A percentile compares a stretch with the other conserved stretches of the same genome.
phyloP scores from a whole-genome alignment of 2,329 filamentous ascomycete species.

The Sclerotinia subarctica region DNA sequence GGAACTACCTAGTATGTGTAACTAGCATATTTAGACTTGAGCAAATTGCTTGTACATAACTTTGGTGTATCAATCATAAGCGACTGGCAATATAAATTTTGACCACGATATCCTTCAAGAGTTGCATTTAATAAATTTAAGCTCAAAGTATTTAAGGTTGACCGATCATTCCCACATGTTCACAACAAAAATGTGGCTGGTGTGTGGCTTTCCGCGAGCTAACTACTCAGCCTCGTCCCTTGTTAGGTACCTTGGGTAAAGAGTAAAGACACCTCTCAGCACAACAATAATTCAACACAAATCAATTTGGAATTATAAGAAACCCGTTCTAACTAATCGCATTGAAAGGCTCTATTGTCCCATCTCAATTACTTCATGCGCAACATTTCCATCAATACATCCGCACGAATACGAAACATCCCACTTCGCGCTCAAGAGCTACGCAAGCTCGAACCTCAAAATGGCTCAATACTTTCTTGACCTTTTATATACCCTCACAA shows the following conservation, averaged over 20 bases:
- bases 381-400: neutral
- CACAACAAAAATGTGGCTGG: neutral
- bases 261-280: constrained; percentile 12
- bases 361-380: neutral
- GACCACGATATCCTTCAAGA: neutral
- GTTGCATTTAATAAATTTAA: neutral
- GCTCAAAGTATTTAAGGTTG: neutral
- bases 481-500: constrained; percentile 84
- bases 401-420: neutral
- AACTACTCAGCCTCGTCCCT: neutral
- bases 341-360: neutral
- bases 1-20: neutral
- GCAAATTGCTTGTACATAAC: neutral
- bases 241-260: neutral
- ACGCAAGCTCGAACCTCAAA: constrained; percentile 6
- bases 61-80: neutral
- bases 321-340: neutral
- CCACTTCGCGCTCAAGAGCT: constrained; percentile 11
- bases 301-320: neutral
- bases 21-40: neutral
- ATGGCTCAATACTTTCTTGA: constrained; percentile 88
- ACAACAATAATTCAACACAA: neutral
- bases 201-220: neutral
- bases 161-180: neutral
- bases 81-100: neutral